phyloP scores from a whole-genome alignment of 441 rosid species.

The Mallotus japonicus region DNA sequence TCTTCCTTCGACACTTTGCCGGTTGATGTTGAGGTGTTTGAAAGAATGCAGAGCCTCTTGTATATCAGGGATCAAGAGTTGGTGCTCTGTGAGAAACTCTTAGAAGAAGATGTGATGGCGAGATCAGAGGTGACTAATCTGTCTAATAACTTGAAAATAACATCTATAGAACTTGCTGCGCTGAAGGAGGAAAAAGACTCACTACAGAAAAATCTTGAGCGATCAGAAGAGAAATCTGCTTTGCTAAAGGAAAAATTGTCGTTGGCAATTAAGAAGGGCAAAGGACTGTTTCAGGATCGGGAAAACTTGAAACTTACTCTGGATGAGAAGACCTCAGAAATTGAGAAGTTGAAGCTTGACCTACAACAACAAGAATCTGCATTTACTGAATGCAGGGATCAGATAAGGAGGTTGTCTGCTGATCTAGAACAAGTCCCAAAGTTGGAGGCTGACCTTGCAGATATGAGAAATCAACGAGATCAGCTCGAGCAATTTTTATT shows the following conservation, averaged over 20 bases:
- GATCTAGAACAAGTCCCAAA: constrained; percentile 51
- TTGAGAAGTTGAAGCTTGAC: constrained; percentile 60
- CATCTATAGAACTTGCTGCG: constrained; percentile 44
- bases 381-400: constrained; percentile 50
- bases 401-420: constrained; percentile 50
- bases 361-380: constrained; percentile 54
- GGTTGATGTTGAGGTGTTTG: constrained; percentile 43
- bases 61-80: constrained; percentile 64
- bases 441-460: constrained; percentile 66
- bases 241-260: constrained; percentile 80
- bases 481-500: constrained; percentile 58
- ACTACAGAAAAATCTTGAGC: constrained; percentile 65
- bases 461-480: constrained; percentile 49
- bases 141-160: constrained; percentile 36
- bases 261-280: constrained; percentile 94
- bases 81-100: constrained; percentile 55
- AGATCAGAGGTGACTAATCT: constrained; percentile 46
- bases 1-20: constrained; percentile 39
- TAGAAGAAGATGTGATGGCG: constrained; percentile 56
- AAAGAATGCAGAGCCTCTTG: constrained; percentile 63
- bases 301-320: constrained; percentile 63
- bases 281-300: constrained; percentile 87
- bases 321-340: constrained; percentile 69
- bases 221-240: constrained; percentile 80
- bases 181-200: constrained; percentile 57